Evolutionary conservation across 345 rosid species (phyloP), one percentile per base, ranked within the genome.

Genomic region (Lepidium africanum): DNA sequence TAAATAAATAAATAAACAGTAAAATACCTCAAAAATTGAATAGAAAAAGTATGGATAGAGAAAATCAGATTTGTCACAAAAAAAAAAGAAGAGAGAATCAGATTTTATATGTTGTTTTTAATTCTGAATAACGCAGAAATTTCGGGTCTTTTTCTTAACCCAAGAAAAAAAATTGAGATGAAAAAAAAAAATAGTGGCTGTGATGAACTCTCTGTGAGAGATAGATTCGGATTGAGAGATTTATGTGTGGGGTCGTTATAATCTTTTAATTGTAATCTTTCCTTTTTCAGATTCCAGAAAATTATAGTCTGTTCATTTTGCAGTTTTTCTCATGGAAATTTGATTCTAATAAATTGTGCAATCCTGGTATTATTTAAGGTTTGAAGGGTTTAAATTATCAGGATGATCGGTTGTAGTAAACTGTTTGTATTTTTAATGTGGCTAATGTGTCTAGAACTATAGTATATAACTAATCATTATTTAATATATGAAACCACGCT

Each of bases 21-120:
- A 39, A 64, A 10, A 15, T 48, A 57, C 71, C 71, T 56, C 19
- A 58, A 59, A 65, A 47, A 13, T 17, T 63, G 70, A 23, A 43
- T 63, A 43, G 16, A 56, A 33, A 56, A 55, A 56, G 53, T 25
- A 9, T 5, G 55, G 49, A 42, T 0, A 41, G 68, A 30, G 43
- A 41, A 2, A 52, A 39, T 25, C 30, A 56, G 50, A 48, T 48
- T 39, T 73, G n/a, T n/a, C n/a, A n/a, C n/a, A n/a, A n/a, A n/a
- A n/a, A n/a, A n/a, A n/a, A n/a, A n/a, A n/a, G n/a, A n/a, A 41
- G 68, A 30, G 43, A 41, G 1, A 52, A 39, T 25, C 30, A 56
- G 50, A 48, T 48, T 39, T 73, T 65, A 37, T 49, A 21, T 65
- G 52, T 58, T 47, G 66, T 36, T 25, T 33, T 19, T 14, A 72